A percentile compares a stretch with the other conserved stretches of the same genome.
Conservation (phyloP, 352 stramenopile genomes). For the Globisporangium sylvaticum region DNA sequence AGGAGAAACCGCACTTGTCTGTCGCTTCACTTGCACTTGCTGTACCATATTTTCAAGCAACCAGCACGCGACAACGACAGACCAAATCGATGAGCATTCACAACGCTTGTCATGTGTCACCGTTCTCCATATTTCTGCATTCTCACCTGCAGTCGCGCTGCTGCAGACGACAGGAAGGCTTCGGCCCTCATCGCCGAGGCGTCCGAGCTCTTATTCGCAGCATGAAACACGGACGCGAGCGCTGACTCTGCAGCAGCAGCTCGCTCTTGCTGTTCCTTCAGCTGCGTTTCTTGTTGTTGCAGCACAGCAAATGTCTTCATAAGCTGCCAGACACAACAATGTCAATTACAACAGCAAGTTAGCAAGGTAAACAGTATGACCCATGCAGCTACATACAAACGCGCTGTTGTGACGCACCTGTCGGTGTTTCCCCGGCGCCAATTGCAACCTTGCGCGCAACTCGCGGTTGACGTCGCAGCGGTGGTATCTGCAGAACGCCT, state of each 20-base stretch:
- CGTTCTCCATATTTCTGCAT: neutral
- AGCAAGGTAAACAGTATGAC: neutral
- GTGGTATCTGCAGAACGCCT: conserved; percentile 49
- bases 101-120: neutral
- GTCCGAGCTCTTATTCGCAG: too few species aligned
- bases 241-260: neutral
- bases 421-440: conserved; percentile 20
- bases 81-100: neutral
- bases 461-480: conserved; percentile 47
- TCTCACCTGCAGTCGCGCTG: conserved; percentile 29
- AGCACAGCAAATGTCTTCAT: neutral
- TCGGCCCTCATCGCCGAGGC: conserved; percentile 12
- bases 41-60: neutral
- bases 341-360: neutral
- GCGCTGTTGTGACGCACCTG: conserved; percentile 21
- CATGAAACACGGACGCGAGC: too few species aligned
- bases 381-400: too few species aligned
- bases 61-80: neutral
- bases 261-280: neutral
- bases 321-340: neutral
- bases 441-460: conserved; percentile 32
- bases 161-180: conserved; percentile 43
- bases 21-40: conserved; percentile 1
- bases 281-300: neutral
- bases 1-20: neutral